Evolutionary conservation across 1,284 basidiomycete species (phyloP).

Genomic region (Stereum hirsutum): DNA sequence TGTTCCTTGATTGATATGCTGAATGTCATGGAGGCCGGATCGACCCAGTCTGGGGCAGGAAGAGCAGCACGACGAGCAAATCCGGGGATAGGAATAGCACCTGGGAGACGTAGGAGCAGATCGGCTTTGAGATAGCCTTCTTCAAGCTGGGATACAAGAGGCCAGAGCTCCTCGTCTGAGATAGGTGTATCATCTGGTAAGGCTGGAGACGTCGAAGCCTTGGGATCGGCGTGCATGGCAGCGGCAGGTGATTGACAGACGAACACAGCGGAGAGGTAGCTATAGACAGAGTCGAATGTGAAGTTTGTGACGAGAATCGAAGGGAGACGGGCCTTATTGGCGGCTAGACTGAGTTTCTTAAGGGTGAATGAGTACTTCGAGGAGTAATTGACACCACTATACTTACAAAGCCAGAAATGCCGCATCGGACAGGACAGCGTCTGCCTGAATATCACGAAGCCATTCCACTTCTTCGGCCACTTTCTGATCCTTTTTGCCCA

Average conservation of each 20-base stretch:
- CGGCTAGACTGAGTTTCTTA: constrained; percentile 44
- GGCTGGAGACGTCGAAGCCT: constrained; percentile 11
- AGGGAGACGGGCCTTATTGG: constrained; percentile 51
- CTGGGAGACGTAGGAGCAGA: constrained; percentile 60
- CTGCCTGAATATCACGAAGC: constrained; percentile 40
- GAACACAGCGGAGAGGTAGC: constrained; percentile 52
- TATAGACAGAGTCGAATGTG: constrained; percentile 76
- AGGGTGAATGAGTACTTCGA: neutral
- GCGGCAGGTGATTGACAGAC: constrained; percentile 26
- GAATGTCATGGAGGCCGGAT: constrained; percentile 35
- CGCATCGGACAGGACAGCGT: constrained; percentile 67
- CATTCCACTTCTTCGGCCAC: constrained; percentile 48
- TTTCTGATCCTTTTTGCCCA: constrained; percentile 44
- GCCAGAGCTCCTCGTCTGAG: constrained; percentile 34
- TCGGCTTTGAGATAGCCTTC: constrained; percentile 67
- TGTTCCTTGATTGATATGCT: constrained; percentile 31
- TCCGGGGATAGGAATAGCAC: constrained; percentile 66
- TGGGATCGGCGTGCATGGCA: too few relatives aligned
- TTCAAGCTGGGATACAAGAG: constrained; percentile 53
- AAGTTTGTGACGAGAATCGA: constrained; percentile 72
- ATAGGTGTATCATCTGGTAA: constrained; percentile 42
- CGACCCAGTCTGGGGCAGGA: constrained; percentile 58
- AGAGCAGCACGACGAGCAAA: constrained; percentile 43
- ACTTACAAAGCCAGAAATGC: constrained; percentile 71
- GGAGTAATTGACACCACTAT: neutral